Percentiles rank a stretch among this genome's conserved stretches.
phyloP scores from a whole-genome alignment of 1,284 basidiomycete genomes.

The Malassezia japonica region DNA sequence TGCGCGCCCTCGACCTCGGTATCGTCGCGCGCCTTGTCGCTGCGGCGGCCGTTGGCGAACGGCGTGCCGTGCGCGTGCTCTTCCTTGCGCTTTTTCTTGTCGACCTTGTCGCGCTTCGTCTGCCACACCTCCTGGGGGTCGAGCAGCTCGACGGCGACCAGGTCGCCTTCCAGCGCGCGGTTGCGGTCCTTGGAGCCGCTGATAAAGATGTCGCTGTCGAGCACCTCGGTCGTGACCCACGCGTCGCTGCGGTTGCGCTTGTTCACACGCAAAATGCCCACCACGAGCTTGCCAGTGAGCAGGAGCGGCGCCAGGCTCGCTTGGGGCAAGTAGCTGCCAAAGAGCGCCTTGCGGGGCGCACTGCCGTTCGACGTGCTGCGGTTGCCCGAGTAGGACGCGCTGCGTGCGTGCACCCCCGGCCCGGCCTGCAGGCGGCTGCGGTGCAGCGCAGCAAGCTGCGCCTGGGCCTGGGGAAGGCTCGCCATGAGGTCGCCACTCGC shows the following conservation, averaged over 20 bases:
- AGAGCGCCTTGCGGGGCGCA: conserved; percentile 84
- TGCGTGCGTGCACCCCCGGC: conserved; percentile 88
- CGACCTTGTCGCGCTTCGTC: conserved; percentile 99
- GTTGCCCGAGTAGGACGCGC: conserved; percentile 66
- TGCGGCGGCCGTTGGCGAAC: conserved; percentile 65
- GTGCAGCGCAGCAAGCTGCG: conserved; percentile 87
- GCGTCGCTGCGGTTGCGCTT: conserved; percentile 98
- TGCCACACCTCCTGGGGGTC: conserved; percentile 79
- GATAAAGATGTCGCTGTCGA: conserved; percentile 92
- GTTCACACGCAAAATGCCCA: conserved; percentile 93
- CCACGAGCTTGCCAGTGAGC: conserved; percentile 94
- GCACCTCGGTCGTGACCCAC: conserved; percentile 95
- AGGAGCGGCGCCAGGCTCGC: conserved; percentile 91
- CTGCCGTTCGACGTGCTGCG: conserved; percentile 58
- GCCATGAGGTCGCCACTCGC: conserved; percentile 24
- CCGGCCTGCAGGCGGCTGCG: conserved; percentile 65
- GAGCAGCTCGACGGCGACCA: conserved; percentile 93
- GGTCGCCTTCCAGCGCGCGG: conserved; percentile 93
- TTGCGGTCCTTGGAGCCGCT: conserved; percentile 93
- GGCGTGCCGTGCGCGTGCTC: conserved; percentile 62
- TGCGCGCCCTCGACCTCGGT: conserved; percentile 99
- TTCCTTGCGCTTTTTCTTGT: conserved; percentile 76
- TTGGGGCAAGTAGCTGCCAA: conserved; percentile 96
- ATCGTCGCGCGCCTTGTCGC: conserved; percentile 99
- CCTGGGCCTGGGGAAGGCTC: conserved; percentile 57